Conservation (phyloP, 2,329 filamentous ascomycete species). For the Trichoderma semiorbis region DNA sequence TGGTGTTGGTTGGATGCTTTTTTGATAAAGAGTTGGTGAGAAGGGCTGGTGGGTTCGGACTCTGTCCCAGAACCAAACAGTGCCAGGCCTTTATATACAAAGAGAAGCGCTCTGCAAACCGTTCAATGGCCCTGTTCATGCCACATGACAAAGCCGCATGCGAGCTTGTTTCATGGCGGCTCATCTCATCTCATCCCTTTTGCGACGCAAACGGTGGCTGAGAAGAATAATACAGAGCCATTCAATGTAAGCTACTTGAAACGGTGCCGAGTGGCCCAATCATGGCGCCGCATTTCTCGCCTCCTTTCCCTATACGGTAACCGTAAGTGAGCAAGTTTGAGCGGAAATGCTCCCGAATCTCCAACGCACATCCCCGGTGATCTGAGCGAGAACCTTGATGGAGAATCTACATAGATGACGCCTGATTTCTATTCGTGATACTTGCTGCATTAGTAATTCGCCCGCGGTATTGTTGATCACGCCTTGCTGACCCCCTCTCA, state of each 20-base stretch:
- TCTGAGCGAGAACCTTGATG: not conserved
- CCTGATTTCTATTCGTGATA: not conserved
- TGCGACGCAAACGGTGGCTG: not conserved
- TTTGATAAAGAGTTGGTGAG: not conserved
- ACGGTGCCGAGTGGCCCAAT: conserved; percentile 27
- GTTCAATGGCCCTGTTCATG: not conserved
- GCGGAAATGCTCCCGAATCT: conserved; percentile 28
- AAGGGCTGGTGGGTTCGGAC: not conserved
- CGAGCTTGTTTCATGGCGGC: conserved; percentile 3
- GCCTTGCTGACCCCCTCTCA: not conserved
- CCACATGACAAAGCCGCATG: not conserved
- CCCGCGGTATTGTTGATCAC: not conserved
- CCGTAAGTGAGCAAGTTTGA: conserved; percentile 36
- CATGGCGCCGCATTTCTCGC: conserved; percentile 22
- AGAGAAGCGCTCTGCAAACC: not conserved
- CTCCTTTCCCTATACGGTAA: conserved; percentile 28
- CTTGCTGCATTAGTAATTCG: not conserved
- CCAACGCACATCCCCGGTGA: not conserved
- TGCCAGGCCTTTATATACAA: conserved; percentile 5
- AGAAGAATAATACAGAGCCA: not conserved
- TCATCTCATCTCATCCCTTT: not conserved
- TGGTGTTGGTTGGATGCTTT: not conserved
- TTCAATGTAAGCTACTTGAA: not conserved
- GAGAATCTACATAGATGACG: not conserved
- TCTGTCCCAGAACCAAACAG: not conserved